Evolutionary conservation across 2,329 filamentous ascomycete genomes (phyloP).

Genomic region (Curvularia spicifera): DNA sequence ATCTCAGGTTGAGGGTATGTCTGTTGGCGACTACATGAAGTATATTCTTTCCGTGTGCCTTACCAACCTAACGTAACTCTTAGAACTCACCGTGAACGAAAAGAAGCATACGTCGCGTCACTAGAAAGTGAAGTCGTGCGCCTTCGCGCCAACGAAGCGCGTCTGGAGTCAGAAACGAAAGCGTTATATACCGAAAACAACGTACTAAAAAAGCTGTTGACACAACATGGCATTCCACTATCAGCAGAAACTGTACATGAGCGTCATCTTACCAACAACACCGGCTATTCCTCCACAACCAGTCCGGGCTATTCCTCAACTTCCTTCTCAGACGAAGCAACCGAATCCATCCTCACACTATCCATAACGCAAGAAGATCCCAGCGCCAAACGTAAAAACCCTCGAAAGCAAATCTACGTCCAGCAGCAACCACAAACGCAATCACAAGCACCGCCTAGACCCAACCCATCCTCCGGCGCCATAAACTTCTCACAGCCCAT

Average conservation of each 20-base stretch:
- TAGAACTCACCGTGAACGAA: constrained; percentile 44
- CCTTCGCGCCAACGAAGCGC: constrained; percentile 41
- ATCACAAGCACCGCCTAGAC: neutral
- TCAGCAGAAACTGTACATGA: neutral
- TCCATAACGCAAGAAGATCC: neutral
- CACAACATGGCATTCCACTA: constrained; percentile 24
- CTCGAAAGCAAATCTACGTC: constrained; percentile 9
- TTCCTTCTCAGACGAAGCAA: neutral
- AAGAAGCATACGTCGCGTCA: constrained; percentile 41
- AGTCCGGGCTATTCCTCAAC: neutral
- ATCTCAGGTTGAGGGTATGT: neutral
- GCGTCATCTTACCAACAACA: neutral
- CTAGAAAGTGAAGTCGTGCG: constrained; percentile 39
- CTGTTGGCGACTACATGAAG: neutral
- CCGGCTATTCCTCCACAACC: neutral
- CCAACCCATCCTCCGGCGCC: neutral
- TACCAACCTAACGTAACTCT: neutral
- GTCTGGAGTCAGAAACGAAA: constrained; percentile 34
- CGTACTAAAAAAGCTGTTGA: constrained; percentile 28
- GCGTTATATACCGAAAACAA: constrained; percentile 33
- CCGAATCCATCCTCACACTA: neutral
- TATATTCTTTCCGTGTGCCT: neutral
- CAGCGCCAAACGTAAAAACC: constrained; percentile 1
- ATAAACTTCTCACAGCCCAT: neutral
- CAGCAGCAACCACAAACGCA: neutral